Conservation (phyloP, 177 flowering plant species). For the Vitis hybrid region DNA sequence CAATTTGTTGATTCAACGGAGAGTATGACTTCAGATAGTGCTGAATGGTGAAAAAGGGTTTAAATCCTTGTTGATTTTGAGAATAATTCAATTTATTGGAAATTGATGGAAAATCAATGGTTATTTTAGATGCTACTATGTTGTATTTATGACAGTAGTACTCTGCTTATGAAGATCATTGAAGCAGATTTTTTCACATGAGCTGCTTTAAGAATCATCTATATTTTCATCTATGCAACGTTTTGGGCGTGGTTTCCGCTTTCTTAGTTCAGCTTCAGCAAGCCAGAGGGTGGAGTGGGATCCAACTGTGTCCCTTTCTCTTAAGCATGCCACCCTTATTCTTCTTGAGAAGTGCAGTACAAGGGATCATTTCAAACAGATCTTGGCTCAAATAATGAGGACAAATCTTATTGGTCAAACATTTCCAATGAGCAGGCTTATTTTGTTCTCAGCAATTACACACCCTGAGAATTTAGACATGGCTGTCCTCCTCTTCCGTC, state of each 20-base stretch:
- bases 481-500: conserved; percentile 45
- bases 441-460: conserved; percentile 46
- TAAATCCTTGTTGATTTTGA: too few relatives aligned
- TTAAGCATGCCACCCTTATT: conserved; percentile 47
- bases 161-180: neutral
- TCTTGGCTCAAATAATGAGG: conserved; percentile 53
- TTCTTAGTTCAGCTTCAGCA: conserved; percentile 20
- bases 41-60: too few relatives aligned
- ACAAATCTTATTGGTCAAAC: conserved; percentile 31
- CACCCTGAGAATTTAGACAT: conserved; percentile 48
- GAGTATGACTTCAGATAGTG: too few relatives aligned
- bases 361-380: conserved; percentile 47
- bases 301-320: conserved; percentile 42
- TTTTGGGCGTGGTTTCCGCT: conserved; percentile 21
- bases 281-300: conserved; percentile 40
- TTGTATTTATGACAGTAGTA: neutral
- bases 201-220: conserved; percentile 5
- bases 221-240: conserved; percentile 27
- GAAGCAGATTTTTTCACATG: neutral
- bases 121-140: neutral
- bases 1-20: too few relatives aligned
- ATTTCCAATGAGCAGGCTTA: conserved; percentile 65
- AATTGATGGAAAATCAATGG: too few relatives aligned
- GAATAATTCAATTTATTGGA: too few relatives aligned
- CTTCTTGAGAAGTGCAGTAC: conserved; percentile 52